Evolutionary conservation across 345 rosid genomes (phyloP), one percentile per base, ranked within the genome.

Genomic region (Excoecaria cochinchinensis): DNA sequence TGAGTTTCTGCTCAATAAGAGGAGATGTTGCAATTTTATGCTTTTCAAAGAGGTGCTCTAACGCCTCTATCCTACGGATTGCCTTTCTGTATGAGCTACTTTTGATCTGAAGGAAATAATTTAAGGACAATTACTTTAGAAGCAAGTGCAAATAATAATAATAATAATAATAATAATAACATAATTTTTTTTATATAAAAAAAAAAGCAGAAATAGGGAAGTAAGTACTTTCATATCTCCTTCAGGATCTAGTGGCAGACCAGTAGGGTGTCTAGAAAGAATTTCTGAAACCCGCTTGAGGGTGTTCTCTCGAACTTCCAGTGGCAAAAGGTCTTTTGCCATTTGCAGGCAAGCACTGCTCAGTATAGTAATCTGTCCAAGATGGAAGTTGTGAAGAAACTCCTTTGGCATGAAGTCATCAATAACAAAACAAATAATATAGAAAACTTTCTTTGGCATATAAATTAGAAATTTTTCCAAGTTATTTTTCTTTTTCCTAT

Each of bases 21-120:
- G 99, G 97, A 70, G 98, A 93, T 81, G 90, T 91, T 21, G 93
- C 93, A 75, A 93, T 89, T 72, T 93, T 93, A 85, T 93, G 96
- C 82, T 89, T 95, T 64, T 84, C 86, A 86, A 95, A 95, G 44
- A 93, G 88, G 77, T 83, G 88, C 80, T 95, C 99, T 13, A 95
- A 76, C 52, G 96, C 92, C 84, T 95, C 99, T 72, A 95, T 88
- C 79, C 91, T 84, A 40, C 97, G 88, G 69, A 85, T 89, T 15
- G 88, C 83, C 85, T 91, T 93, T 73, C 83, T 91, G 85, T 91
- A 95, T 8, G 95, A 87, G 86, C 86, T 83, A 77, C 91, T 88
- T 73, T 86, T 86, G 66, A 95, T 87, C 99, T 95, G 87, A 73
- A 51, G 61, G 66, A 58, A 24, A 22, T 63, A 60, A 77, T 59